Evolutionary conservation across 2,329 filamentous ascomycete genomes (phyloP), one percentile per base, ranked within the genome.

Genomic region (Fusarium pininemorale): DNA sequence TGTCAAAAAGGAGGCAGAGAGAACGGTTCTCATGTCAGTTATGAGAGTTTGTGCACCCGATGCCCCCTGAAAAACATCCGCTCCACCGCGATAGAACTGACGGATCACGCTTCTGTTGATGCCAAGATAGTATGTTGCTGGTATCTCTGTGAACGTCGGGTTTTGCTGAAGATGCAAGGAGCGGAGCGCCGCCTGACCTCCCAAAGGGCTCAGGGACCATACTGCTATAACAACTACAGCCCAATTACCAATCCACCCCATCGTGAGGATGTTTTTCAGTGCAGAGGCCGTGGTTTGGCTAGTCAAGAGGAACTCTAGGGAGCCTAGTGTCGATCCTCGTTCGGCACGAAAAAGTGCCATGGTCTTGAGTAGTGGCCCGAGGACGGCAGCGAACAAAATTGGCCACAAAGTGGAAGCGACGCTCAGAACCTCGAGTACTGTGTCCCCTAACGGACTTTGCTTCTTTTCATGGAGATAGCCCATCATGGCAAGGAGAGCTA

Each of bases 361-460:
- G 1, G 70, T 26, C 6, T 61, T 73, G 0, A 73, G 56, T 3
- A 66, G 16, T 14, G 70, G 71, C 0, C 58, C 71, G 0, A 73
- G 28, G 2, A 67, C 54, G 3, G 70, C 61, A 0, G 70, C 66
- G 8, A 73, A 73, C 0, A 61, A 16, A 8, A 73, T 73, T 6
- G 66, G 71, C 66, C 66, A 73, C 1, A 73, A 9, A 0, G 66
- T 73, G 0, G 66, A 70, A 6, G 66, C 56, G 3, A 73, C 16
- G 7, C 50, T 59, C 0, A 70, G 10, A 1, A 53, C 7, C 4
- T 73, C 71, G 0, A 59, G 38, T 7, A 66, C n/a, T 1, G 24
- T 38, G 4, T 73, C 45, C 0, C 70, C 69, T 3, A 70, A 63
- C 0, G 15, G 3, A 0, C 24, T 70, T 9, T 70, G 32, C 0